A percentile compares a stretch with the other conserved stretches of the same genome.
phyloP scores from a whole-genome alignment of 2,329 filamentous ascomycete genomes.

The Myriosclerotinia duriaeana region DNA sequence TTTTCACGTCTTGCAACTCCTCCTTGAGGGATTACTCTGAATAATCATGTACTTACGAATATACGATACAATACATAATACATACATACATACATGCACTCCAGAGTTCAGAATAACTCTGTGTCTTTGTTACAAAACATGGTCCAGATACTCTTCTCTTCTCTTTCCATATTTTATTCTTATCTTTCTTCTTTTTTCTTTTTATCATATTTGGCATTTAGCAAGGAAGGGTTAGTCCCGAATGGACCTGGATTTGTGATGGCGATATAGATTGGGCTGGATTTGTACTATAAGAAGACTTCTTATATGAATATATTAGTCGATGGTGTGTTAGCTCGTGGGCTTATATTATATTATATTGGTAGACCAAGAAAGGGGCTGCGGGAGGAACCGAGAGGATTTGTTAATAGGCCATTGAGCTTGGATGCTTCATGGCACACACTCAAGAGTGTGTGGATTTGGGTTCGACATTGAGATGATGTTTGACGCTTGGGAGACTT shows the following conservation, averaged over 20 bases:
- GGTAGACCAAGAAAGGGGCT: background rate
- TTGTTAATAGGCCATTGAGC: background rate
- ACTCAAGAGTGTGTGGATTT: too few relatives aligned
- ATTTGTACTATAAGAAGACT: constrained; percentile 10
- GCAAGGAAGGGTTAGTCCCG: background rate
- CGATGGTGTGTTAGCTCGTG: background rate
- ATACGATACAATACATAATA: background rate
- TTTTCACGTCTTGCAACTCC: constrained; percentile 12
- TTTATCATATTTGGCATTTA: background rate
- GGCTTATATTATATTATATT: background rate
- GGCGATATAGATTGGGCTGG: constrained; percentile 8
- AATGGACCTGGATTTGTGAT: constrained; percentile 1
- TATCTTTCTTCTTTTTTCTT: background rate
- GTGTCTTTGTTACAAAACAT: background rate
- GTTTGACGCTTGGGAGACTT: background rate
- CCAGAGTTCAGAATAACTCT: constrained; percentile 1
- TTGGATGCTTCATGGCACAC: too few relatives aligned
- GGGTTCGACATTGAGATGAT: too few relatives aligned
- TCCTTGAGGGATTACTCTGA: background rate
- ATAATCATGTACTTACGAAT: constrained; percentile 4
- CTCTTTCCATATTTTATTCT: background rate
- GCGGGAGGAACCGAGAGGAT: background rate
- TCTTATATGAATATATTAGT: background rate
- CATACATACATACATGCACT: background rate
- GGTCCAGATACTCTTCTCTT: background rate